Conservation (phyloP, 768 basidiomycete species). For the Pulveroboletus ravenelii region DNA sequence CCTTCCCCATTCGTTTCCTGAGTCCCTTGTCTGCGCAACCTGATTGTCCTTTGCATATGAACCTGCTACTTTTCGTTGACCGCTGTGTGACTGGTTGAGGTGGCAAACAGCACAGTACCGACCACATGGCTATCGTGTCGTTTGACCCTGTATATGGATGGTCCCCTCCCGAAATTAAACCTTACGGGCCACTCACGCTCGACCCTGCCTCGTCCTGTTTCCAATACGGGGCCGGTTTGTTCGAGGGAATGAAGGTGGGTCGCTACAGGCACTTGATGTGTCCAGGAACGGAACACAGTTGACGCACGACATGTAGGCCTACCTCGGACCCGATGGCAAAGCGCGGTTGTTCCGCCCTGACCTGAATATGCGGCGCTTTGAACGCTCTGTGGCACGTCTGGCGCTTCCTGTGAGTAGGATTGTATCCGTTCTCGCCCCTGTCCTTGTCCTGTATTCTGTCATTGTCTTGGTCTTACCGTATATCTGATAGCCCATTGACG, state of each 20-base stretch:
- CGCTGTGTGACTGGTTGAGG: background rate
- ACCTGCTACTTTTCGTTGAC: background rate
- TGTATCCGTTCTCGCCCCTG: background rate
- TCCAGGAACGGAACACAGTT: background rate
- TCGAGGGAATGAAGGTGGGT: constrained; percentile 65
- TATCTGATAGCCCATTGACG: constrained; percentile 37
- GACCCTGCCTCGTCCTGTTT: constrained; percentile 54
- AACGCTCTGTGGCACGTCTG: constrained; percentile 61
- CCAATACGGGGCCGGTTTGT: constrained; percentile 57
- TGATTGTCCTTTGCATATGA: background rate
- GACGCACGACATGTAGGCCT: constrained; percentile 45
- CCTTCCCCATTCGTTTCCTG: background rate
- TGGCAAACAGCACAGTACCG: constrained; percentile 29
- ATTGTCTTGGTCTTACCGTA: too few relatives aligned
- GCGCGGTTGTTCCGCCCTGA: constrained; percentile 79
- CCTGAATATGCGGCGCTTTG: constrained; percentile 80
- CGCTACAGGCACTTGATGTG: background rate
- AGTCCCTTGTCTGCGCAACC: too few relatives aligned
- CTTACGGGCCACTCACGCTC: constrained; percentile 55
- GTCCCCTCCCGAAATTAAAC: constrained; percentile 69
- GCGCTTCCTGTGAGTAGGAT: constrained; percentile 57
- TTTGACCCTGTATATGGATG: constrained; percentile 64
- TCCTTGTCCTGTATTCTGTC: background rate
- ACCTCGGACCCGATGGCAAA: constrained; percentile 64
- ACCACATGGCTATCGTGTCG: constrained; percentile 74